Percentiles rank a stretch among this genome's conserved stretches.
phyloP scores from a whole-genome alignment of 768 basidiomycete genomes.

The Neoboletus brunneissimus region DNA sequence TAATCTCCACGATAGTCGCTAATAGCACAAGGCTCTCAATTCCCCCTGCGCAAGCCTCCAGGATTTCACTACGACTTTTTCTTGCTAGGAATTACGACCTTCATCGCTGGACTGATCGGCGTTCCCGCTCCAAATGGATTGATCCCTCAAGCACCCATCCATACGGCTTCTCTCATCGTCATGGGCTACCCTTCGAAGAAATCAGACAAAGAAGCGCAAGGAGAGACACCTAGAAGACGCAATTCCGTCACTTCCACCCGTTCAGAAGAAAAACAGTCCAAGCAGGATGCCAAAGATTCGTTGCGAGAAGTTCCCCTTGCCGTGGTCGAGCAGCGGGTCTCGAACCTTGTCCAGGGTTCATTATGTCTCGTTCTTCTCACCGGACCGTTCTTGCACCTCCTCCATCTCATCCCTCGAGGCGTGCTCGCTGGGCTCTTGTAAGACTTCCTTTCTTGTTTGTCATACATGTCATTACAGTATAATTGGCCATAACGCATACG shows the following conservation, averaged over 20 bases:
- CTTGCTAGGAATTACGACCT: slow-evolving; percentile 85
- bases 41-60: slow-evolving; percentile 87
- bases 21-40: slow-evolving; percentile 88
- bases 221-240: background rate
- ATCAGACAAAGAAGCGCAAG: slow-evolving; percentile 38
- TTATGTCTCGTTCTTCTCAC: slow-evolving; percentile 78
- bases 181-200: slow-evolving; percentile 48
- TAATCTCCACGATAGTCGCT: slow-evolving; percentile 53
- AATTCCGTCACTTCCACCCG: background rate
- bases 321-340: slow-evolving; percentile 91
- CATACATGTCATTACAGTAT: background rate
- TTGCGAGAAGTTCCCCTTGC: slow-evolving; percentile 55
- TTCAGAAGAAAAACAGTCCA: slow-evolving; percentile 26
- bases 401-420: slow-evolving; percentile 77
- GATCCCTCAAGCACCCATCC: slow-evolving; percentile 89
- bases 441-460: slow-evolving; percentile 15
- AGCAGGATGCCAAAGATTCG: slow-evolving; percentile 2
- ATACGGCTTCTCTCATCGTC: slow-evolving; percentile 77
- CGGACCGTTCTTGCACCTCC: slow-evolving; percentile 76
- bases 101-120: slow-evolving; percentile 83
- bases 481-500: background rate
- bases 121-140: slow-evolving; percentile 85
- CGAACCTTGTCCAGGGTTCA: slow-evolving; percentile 82
- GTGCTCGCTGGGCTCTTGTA: slow-evolving; percentile 87
- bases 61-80: slow-evolving; percentile 90